Evolutionary conservation across 2,329 filamentous ascomycete species (phyloP).

Genomic region (Cryphonectria parasitica): DNA sequence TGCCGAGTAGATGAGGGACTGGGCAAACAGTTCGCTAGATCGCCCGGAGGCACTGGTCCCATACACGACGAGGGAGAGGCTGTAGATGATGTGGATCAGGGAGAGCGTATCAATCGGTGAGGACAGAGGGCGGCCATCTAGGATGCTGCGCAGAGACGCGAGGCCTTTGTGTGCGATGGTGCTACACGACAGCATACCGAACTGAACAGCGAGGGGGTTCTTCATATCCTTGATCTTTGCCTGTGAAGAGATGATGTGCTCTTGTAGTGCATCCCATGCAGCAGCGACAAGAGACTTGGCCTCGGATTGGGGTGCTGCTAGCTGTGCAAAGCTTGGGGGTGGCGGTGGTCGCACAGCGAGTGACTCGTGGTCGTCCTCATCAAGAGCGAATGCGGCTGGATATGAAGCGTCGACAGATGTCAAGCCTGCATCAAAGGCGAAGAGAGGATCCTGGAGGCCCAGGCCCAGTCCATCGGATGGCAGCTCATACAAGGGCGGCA

Average conservation of each 20-base stretch:
- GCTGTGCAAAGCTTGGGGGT: neutral
- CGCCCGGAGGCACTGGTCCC: constrained; percentile 44
- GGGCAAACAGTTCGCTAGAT: constrained; percentile 49
- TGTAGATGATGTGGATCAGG: constrained; percentile 56
- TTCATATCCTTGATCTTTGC: constrained; percentile 46
- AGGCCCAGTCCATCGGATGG: constrained; percentile 37
- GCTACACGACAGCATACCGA: constrained; percentile 45
- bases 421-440: constrained; percentile 42
- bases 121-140: constrained; percentile 43
- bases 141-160: constrained; percentile 43
- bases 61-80: constrained; percentile 52
- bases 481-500: constrained; percentile 37
- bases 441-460: constrained; percentile 41
- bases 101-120: constrained; percentile 52
- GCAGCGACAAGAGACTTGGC: constrained; percentile 46
- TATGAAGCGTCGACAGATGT: constrained; percentile 40
- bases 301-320: constrained; percentile 33
- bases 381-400: constrained; percentile 43
- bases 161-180: constrained; percentile 49
- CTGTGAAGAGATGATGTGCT: constrained; percentile 51
- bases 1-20: constrained; percentile 50
- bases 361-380: constrained; percentile 34
- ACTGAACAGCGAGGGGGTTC: constrained; percentile 48
- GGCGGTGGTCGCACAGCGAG: constrained; percentile 1
- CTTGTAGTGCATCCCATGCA: constrained; percentile 50